Percentiles rank a stretch among this genome's conserved stretches.
Evolutionary conservation across 225 moss, liverwort and hornwort species (phyloP).

Genomic region (Polytrichum commune): DNA sequence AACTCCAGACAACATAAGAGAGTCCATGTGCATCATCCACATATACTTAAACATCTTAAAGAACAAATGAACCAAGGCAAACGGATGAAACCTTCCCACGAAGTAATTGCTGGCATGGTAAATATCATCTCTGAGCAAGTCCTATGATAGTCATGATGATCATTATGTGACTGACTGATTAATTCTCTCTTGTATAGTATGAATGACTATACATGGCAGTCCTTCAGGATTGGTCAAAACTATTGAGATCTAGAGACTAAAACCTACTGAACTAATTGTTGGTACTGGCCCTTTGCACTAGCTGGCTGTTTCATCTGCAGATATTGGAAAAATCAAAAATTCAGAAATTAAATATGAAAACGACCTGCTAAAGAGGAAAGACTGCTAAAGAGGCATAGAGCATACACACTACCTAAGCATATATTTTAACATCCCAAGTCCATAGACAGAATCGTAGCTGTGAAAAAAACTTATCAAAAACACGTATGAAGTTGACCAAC

Average conservation of each 20-base stretch:
- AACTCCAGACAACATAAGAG: too few relatives aligned
- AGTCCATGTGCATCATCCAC: too few relatives aligned
- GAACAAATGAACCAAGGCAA: not conserved
- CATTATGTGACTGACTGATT: not conserved
- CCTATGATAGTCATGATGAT: not conserved
- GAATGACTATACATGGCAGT: conserved; percentile 1
- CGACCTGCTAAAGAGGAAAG: not conserved
- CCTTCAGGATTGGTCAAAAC: conserved; percentile 28
- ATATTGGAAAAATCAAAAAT: not conserved
- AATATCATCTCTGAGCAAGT: not conserved
- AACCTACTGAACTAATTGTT: conserved; percentile 51
- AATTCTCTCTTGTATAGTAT: conserved; percentile 16
- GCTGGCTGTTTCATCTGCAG: conserved; percentile 52
- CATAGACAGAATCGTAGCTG: not conserved
- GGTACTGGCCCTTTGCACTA: conserved; percentile 34
- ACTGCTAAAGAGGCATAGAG: not conserved
- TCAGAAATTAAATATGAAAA: not conserved
- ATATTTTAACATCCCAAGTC: not conserved
- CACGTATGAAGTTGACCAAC: not conserved
- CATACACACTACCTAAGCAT: not conserved
- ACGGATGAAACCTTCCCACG: not conserved
- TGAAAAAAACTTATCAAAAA: not conserved
- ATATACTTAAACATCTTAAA: not conserved
- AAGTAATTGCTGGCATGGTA: not conserved
- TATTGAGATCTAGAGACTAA: not conserved